Evolutionary conservation across 2,329 filamentous ascomycete species (phyloP).

Genomic region (Aspergillus sclerotialis): DNA sequence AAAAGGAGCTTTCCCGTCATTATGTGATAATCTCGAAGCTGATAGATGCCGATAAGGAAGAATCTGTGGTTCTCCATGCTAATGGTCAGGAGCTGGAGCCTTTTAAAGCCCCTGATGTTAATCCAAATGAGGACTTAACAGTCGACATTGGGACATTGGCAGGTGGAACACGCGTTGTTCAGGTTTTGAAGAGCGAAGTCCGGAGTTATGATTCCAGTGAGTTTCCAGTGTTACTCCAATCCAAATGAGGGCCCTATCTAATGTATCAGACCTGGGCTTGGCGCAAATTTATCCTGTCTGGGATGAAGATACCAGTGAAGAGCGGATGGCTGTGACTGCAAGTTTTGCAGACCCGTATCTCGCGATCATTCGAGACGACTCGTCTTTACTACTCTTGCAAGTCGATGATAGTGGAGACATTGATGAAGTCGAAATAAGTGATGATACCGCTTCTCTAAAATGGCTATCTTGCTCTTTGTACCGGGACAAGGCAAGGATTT

Average conservation of each 20-base stretch:
- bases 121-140: slow-evolving; percentile 78
- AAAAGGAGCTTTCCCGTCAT: slow-evolving; percentile 56
- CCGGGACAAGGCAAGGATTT: slow-evolving; percentile 54
- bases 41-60: slow-evolving; percentile 60
- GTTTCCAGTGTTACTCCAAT: slow-evolving; percentile 22
- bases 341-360: slow-evolving; percentile 85
- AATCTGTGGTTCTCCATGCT: slow-evolving; percentile 69
- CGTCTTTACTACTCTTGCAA: slow-evolving; percentile 69
- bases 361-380: slow-evolving; percentile 75
- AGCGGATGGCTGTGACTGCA: slow-evolving; percentile 69
- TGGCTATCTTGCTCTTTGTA: slow-evolving; percentile 85
- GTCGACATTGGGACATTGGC: slow-evolving; percentile 79
- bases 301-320: slow-evolving; percentile 75
- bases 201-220: slow-evolving; percentile 83
- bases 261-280: slow-evolving; percentile 64
- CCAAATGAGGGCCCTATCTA: slow-evolving; percentile 1
- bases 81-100: slow-evolving; percentile 69
- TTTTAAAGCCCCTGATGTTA: slow-evolving; percentile 79
- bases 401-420: slow-evolving; percentile 77
- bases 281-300: slow-evolving; percentile 88
- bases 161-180: slow-evolving; percentile 73
- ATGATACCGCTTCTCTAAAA: slow-evolving; percentile 54
- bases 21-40: slow-evolving; percentile 76
- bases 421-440: slow-evolving; percentile 67
- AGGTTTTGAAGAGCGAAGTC: slow-evolving; percentile 79